These are phyloP conservation scores for Nyctanthes arbortristis DNA, from an alignment of 257 asterid genomes.

Conservation along the genomic window DNA sequence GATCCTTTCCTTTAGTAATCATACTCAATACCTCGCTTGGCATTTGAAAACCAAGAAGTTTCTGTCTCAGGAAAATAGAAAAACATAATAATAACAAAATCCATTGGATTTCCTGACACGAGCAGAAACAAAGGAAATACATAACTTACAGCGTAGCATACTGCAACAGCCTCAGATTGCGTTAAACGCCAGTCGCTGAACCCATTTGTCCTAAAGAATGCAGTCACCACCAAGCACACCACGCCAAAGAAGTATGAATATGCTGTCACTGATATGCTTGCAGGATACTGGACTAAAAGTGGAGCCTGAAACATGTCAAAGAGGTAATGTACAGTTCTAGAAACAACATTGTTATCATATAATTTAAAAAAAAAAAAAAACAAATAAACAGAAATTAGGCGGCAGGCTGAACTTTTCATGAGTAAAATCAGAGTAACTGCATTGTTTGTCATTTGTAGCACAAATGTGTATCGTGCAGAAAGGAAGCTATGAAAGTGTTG, in stretches of 20 bases:
- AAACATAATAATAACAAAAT: slow-evolving; percentile 10
- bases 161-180: slow-evolving; percentile 72
- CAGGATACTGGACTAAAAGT: slow-evolving; percentile 81
- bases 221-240: slow-evolving; percentile 62
- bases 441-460: background rate
- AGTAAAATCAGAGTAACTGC: background rate
- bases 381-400: slow-evolving; percentile 11
- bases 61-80: background rate
- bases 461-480: background rate
- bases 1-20: too few species aligned
- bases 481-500: background rate
- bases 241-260: slow-evolving; percentile 82
- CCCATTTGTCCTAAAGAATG: slow-evolving; percentile 50
- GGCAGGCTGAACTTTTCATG: slow-evolving; percentile 8
- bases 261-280: slow-evolving; percentile 91
- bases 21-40: too few species aligned
- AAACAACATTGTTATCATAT: too few species aligned
- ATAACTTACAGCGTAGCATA: slow-evolving; percentile 83
- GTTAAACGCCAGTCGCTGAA: slow-evolving; percentile 78
- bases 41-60: background rate
- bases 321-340: slow-evolving; percentile 20
- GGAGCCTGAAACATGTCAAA: slow-evolving; percentile 67
- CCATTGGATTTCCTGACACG: background rate
- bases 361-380: background rate
- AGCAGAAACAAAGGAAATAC: background rate